Evolutionary conservation across 2,329 filamentous ascomycete genomes (phyloP), one percentile per base, ranked within the genome.

Genomic region (Macrophomina phaseolina): DNA sequence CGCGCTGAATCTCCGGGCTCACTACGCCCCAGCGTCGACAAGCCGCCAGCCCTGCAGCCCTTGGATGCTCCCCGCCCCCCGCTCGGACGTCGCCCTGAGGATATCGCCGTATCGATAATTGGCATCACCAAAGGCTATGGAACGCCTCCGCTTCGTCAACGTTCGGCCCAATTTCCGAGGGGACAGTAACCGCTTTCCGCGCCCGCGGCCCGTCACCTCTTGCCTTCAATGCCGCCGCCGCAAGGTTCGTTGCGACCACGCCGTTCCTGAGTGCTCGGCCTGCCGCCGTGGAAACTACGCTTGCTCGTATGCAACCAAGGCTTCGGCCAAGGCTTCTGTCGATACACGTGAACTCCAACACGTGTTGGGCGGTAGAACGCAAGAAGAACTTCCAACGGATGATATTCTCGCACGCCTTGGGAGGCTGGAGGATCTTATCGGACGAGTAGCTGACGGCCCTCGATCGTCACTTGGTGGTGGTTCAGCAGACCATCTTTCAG

Each of bases 321-420:
- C 28, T 53, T 32, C 30, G 11, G 14, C 28, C 28, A 34, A 4
- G 12, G 16, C 49, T 14, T 16, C 49, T 2, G 49, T 30, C 28
- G 11, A 28, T n/a, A 14, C 49, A 3, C 49, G 16, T n/a, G 49
- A 34, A 14, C 8, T 8, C 4, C 49, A 9, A 45, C 16, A 14
- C 28, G 16, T 30, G 28, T 12, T 18, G 11, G 6, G 4, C 18
- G n/a, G 14, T 1, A 53, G 28, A 3, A 7, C 34, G 5, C 49
- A 53, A 16, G 28, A 73, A 65, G 66, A 68, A n/a, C 63, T 70
- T 16, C 74, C 73, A 52, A 72, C 65, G 32, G 68, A 67, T 55
- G 76, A 79, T 56, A 73, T 79, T n/a, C 76, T 78, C 45, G 70
- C 75, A 38, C 72, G 76, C 18, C 71, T 79, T 32, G 76, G 78